Evolutionary conservation across 768 basidiomycete genomes (phyloP), one percentile per base, ranked within the genome.

Genomic region (Termitomyces sp.): DNA sequence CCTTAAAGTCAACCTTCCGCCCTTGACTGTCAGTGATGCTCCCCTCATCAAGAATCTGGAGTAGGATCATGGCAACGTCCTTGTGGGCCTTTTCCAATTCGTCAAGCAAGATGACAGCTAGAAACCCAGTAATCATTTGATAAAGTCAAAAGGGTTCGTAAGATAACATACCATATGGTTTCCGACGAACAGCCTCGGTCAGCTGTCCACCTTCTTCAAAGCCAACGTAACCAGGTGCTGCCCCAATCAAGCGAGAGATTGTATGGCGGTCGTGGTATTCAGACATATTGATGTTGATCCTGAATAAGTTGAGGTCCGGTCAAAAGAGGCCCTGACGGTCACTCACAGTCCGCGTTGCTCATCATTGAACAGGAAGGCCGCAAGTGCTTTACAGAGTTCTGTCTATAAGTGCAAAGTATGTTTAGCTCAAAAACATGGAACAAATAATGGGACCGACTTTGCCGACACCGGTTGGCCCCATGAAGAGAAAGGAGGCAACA

Each of bases 21-120:
- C 94, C 94, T 68, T 94, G 92, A 60, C 90, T 92, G 68, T 97
- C 94, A 0, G 94, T 95, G 60, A 95, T 78, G 50, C 76, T 84
- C 8, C 94, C 94, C 69, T 97, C 94, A 62, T 97, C 93, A 13
- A 97, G 79, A 47, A 97, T 89, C 68, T 96, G 94, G 3, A 96
- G 78, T 20, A 96, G 76, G 60, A 95, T 91, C 85, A 94, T 90
- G 0, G 90, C 81, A 26, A 97, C 92, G 65, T 94, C 93, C 74
- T 92, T 92, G 73, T 95, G 94, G 0, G 93, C 94, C 71, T 97
- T 97, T 74, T 97, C 94, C 58, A 97, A 81, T 69, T 92, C 92
- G 65, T 92, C 90, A 55, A 93, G 85, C 55, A 92, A 76, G 39
- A 93, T 77, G 49, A 93, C 90, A 61, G 86, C 87, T 82, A 52